phyloP scores from a whole-genome alignment of 169 alveolate genomes.

The Cryptosporidium bovis region DNA sequence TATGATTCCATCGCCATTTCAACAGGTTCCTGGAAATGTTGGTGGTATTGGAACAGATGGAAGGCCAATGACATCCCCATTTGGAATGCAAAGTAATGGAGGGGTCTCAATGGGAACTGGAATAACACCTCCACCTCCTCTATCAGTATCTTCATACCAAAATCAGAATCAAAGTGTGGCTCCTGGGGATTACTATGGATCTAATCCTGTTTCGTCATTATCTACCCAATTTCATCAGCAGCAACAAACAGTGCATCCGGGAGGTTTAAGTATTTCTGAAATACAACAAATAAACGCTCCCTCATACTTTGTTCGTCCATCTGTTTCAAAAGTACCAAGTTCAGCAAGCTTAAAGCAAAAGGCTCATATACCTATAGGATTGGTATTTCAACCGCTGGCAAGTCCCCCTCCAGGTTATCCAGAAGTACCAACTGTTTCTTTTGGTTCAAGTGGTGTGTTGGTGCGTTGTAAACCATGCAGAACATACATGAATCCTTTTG shows the following conservation, averaged over 20 bases:
- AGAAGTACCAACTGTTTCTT: slow-evolving; percentile 87
- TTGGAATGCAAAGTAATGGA: slow-evolving; percentile 23
- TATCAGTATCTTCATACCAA: background rate
- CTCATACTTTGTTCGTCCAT: slow-evolving; percentile 64
- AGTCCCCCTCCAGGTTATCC: slow-evolving; percentile 86
- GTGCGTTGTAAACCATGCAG: slow-evolving; percentile 92
- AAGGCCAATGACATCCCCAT: slow-evolving; percentile 21
- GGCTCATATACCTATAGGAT: slow-evolving; percentile 84
- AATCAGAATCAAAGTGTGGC: background rate
- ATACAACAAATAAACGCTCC: slow-evolving; percentile 70
- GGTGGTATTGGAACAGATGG: background rate
- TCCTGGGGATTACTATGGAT: slow-evolving; percentile 14
- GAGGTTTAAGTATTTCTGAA: slow-evolving; percentile 26
- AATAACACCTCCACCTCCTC: background rate
- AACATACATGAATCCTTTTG: slow-evolving; percentile 96
- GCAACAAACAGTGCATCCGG: background rate
- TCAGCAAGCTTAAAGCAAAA: slow-evolving; percentile 84
- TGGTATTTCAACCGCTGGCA: slow-evolving; percentile 86
- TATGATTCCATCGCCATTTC: slow-evolving; percentile 56
- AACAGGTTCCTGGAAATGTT: slow-evolving; percentile 19
- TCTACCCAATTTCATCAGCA: background rate
- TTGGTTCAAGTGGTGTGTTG: slow-evolving; percentile 87
- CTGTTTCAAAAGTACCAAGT: slow-evolving; percentile 67
- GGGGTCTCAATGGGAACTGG: background rate
- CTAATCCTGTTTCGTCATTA: background rate